Conservation (phyloP, 345 rosid genomes). For the Gossypium anomalum region DNA sequence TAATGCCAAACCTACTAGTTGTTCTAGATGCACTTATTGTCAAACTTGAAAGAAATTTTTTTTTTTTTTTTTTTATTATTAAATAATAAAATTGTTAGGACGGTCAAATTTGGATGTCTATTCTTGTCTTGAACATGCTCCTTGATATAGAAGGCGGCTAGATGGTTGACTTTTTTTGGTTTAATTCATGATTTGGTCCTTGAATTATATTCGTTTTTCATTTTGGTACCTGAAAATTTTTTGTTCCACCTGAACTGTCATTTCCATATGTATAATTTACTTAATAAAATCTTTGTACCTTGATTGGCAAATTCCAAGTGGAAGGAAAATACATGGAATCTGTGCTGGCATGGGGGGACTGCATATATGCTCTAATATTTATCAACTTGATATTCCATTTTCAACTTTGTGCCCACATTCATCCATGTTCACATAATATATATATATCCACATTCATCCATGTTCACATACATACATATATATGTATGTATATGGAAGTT, state of each 20-base stretch:
- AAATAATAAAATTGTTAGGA: background rate
- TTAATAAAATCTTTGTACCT: no score
- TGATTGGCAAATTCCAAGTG: no score
- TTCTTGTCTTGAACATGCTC: background rate
- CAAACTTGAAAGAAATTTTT: no score
- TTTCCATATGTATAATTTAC: no score
- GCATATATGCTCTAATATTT: background rate
- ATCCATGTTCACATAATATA: background rate
- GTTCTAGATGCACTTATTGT: background rate
- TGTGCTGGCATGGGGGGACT: constrained; percentile 1
- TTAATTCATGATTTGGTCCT: no score
- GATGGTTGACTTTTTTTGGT: background rate
- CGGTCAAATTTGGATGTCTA: background rate
- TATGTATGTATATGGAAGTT: background rate
- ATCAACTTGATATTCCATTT: constrained; percentile 10
- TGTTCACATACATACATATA: background rate
- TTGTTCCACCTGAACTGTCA: no score
- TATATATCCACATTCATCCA: background rate
- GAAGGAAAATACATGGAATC: constrained; percentile 1
- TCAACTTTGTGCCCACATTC: background rate
- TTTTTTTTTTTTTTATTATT: no score
- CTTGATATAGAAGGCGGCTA: background rate
- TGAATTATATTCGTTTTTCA: no score
- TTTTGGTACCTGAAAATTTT: no score
- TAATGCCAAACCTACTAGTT: background rate